Conservation (phyloP, 2,329 filamentous ascomycete species). For the Aspergillus sp. region DNA sequence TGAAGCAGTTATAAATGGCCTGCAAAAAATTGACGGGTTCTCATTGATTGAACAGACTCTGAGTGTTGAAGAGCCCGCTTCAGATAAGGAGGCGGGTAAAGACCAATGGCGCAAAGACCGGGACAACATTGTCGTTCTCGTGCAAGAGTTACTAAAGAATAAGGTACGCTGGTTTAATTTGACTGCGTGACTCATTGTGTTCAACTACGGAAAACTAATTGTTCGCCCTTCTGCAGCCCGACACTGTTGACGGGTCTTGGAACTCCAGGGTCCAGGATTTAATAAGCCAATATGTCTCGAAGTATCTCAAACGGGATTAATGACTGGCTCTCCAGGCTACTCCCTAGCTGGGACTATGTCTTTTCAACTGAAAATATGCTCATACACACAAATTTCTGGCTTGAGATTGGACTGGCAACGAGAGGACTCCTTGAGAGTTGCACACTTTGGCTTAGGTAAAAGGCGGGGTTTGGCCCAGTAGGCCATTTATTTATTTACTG, state of each 20-base stretch:
- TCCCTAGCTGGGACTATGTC: neutral
- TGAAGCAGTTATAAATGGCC: conserved; percentile 32
- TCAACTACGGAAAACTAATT: neutral
- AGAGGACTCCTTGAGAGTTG: neutral
- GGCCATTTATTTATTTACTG: neutral
- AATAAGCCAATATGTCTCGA: conserved; percentile 25
- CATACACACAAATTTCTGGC: neutral
- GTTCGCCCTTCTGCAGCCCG: conserved; percentile 21
- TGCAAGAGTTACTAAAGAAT: conserved; percentile 40
- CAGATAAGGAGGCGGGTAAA: conserved; percentile 23
- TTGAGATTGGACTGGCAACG: neutral
- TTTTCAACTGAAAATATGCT: neutral
- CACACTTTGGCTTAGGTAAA: too few species aligned
- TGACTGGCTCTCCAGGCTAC: neutral
- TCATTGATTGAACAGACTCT: conserved; percentile 35
- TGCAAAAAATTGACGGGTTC: conserved; percentile 36
- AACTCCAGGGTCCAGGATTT: conserved; percentile 30
- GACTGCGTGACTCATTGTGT: neutral
- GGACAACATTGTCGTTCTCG: conserved; percentile 42
- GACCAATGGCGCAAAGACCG: conserved; percentile 37
- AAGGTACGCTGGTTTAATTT: conserved; percentile 30
- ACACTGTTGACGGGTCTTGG: conserved; percentile 26
- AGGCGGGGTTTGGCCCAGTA: too few species aligned
- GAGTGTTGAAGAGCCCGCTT: conserved; percentile 17
- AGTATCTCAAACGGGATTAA: conserved; percentile 16